Base-by-base conservation (phyloP, 176 grass and related monocot species). In the Carex kokanica region DNA sequence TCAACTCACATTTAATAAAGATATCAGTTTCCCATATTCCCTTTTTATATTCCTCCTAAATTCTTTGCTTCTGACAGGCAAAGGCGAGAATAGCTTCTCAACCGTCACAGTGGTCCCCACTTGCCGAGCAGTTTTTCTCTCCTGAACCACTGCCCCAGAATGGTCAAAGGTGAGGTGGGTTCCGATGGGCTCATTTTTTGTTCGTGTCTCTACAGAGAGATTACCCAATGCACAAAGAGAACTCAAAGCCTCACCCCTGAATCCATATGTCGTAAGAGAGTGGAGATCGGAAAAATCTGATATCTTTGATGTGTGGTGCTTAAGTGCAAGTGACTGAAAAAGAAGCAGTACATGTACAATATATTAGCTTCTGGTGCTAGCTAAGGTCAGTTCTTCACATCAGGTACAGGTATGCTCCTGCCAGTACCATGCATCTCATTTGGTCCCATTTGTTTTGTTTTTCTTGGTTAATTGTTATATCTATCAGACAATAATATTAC, bases 261-360 rank as follows among this genome's bases (percentile, higher is more conserved):
- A 98, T 23, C 95, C 95, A 85, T 93, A 95, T 23, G 92, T 98
- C 5, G 61, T 60, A 56, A 98, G 81, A 23, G 91, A 90, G 83
- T 86, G 81, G 6, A 95, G 92, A 77, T 95, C 95, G 6, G 84
- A 64, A 86, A 98, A 98, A 32, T 89, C 86, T 3, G 89, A 93
- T 85, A 98, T 93, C 87, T 98, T 98, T 58, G 95, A 95, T 2
- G 95, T 98, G 56, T 98, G 95, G 63, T 98, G 91, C 84, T 95
- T 98, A 21, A 93, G 91, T 57, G 92, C 92, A 45, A 98, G 89
- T 29, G 82, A 89, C 92, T 98, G 63, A 53, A 25, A 18, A 41
- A 80, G 4, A 12, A 13, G 2, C 47, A 55, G 52, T 13, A 49
- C 45, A 2, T 49, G 45, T 11, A 12, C 38, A 69, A 41, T 36